Conservation (phyloP, 2,329 filamentous ascomycete genomes). For the Sclerotinia nivalis region DNA sequence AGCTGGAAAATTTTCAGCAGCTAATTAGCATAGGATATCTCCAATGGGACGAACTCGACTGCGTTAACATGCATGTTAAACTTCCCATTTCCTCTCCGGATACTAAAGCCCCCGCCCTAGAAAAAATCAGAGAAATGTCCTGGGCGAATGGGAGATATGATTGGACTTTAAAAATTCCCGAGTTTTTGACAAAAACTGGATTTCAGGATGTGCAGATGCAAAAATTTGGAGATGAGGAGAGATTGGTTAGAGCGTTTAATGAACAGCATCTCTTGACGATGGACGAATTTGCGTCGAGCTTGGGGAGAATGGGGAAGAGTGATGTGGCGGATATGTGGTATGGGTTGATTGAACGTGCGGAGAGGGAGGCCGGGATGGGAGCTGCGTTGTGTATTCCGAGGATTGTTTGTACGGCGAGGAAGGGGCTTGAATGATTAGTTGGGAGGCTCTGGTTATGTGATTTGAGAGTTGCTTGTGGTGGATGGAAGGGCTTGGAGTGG, state of each 20-base stretch:
- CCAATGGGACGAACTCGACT: conserved; percentile 17
- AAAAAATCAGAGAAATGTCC: not conserved
- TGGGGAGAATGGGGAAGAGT: not conserved
- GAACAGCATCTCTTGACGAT: conserved; percentile 13
- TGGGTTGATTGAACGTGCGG: not conserved
- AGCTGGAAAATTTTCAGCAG: not conserved
- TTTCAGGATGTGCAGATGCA: conserved; percentile 3
- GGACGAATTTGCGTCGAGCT: conserved; percentile 5
- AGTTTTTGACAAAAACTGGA: not conserved
- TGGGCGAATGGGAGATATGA: conserved; percentile 7
- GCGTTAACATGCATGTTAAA: conserved; percentile 8
- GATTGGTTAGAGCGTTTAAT: conserved; percentile 2
- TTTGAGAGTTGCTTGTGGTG: too few relatives aligned
- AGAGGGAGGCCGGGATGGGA: not conserved
- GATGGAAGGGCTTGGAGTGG: too few relatives aligned
- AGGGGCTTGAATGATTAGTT: not conserved
- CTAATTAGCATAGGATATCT: conserved; percentile 13
- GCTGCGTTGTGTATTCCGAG: conserved; percentile 8
- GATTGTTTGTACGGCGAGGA: conserved; percentile 1
- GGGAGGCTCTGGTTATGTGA: too few relatives aligned
- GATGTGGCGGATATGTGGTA: not conserved
- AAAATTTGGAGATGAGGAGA: conserved; percentile 1
- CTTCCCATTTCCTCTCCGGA: not conserved
- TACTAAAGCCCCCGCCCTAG: not conserved
- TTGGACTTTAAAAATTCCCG: not conserved